phyloP scores from a whole-genome alignment of 371 early-diverging fungal genomes.

The Mucor sp. region DNA sequence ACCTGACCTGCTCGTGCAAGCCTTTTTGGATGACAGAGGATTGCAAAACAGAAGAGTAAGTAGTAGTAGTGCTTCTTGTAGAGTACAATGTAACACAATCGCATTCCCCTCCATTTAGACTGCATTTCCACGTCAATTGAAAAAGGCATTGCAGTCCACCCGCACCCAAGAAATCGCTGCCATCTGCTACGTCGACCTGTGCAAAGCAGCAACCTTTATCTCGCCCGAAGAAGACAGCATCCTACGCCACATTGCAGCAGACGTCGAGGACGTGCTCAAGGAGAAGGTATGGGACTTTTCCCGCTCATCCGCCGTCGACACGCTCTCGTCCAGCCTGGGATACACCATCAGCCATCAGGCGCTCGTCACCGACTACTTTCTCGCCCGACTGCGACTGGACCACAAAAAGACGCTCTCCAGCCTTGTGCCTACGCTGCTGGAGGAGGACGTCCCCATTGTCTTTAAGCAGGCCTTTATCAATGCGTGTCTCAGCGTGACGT shows the following conservation, averaged over 20 bases:
- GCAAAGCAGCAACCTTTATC: slow-evolving; percentile 70
- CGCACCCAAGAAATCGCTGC: slow-evolving; percentile 67
- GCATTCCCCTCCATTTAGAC: slow-evolving; percentile 25
- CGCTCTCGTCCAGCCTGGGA: slow-evolving; percentile 45
- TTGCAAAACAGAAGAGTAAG: slow-evolving; percentile 40
- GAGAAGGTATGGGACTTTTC: slow-evolving; percentile 65
- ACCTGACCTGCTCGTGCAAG: slow-evolving; percentile 71
- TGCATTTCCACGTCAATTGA: slow-evolving; percentile 67
- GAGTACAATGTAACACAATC: neutral
- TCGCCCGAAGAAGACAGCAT: slow-evolving; percentile 63
- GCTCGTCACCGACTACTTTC: slow-evolving; percentile 69
- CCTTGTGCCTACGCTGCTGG: slow-evolving; percentile 64
- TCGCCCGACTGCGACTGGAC: slow-evolving; percentile 68
- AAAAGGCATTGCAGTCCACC: slow-evolving; percentile 58
- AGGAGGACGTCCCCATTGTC: slow-evolving; percentile 59
- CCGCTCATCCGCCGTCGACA: slow-evolving; percentile 15
- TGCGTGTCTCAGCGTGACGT: slow-evolving; percentile 65
- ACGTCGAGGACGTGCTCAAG: slow-evolving; percentile 68
- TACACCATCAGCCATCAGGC: slow-evolving; percentile 43
- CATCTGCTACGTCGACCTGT: slow-evolving; percentile 74
- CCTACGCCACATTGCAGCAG: slow-evolving; percentile 64
- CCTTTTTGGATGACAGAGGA: slow-evolving; percentile 47
- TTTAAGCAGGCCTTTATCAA: slow-evolving; percentile 74
- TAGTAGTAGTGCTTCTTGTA: too few relatives aligned
- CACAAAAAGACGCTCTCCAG: slow-evolving; percentile 58